Conservation (phyloP, 176 grass and related monocot species). For the Hsuehochloa calcarea region DNA sequence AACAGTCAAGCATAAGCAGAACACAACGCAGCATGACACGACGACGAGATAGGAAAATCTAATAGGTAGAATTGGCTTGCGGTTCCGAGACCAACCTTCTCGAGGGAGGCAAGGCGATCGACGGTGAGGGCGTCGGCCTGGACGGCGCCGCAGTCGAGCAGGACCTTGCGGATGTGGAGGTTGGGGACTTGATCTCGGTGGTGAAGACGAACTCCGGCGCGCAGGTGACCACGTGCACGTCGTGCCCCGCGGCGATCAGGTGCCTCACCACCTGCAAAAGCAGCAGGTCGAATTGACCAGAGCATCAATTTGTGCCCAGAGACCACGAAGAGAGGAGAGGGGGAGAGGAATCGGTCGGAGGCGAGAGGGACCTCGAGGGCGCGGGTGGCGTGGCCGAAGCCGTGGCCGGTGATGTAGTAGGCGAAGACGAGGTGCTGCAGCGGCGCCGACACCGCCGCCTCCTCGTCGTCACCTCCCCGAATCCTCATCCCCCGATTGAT, state of each 20-base stretch:
- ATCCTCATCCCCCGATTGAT: slow-evolving; percentile 42
- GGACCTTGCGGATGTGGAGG: slow-evolving; percentile 89
- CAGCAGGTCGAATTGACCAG: background rate
- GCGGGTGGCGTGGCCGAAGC: slow-evolving; percentile 95
- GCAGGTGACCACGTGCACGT: slow-evolving; percentile 87
- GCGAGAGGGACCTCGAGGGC: slow-evolving; percentile 60
- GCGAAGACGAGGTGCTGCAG: slow-evolving; percentile 66
- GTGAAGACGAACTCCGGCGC: slow-evolving; percentile 97
- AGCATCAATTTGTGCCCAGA: background rate
- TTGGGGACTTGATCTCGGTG: slow-evolving; percentile 68
- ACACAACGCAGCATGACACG: background rate
- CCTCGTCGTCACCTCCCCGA: slow-evolving; percentile 15
- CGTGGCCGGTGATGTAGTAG: slow-evolving; percentile 95
- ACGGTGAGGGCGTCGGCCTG: slow-evolving; percentile 98
- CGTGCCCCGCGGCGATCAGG: slow-evolving; percentile 77
- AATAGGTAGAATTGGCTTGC: background rate
- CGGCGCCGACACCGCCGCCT: slow-evolving; percentile 9
- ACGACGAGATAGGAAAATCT: background rate
- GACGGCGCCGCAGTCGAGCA: slow-evolving; percentile 97
- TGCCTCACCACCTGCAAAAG: slow-evolving; percentile 77
- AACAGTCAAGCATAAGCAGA: background rate
- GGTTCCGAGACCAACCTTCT: slow-evolving; percentile 46
- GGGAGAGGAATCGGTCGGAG: background rate
- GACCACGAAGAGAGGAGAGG: background rate
- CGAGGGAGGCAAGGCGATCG: slow-evolving; percentile 84